phyloP scores from a whole-genome alignment of 768 basidiomycete genomes.

The Suillus variegatus region DNA sequence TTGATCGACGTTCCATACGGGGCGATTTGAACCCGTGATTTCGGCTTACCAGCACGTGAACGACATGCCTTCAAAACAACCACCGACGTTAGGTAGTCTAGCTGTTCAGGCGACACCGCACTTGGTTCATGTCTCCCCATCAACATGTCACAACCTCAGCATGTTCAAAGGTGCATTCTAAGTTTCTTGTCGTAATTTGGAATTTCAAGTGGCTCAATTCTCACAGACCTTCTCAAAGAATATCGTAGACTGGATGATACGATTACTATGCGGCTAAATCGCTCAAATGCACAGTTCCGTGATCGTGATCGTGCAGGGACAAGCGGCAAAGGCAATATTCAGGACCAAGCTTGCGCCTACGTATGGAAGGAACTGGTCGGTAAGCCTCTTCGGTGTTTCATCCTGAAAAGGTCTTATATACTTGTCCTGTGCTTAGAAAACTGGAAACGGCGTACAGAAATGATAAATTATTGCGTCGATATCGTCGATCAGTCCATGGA shows the following conservation, averaged over 20 bases:
- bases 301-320: constrained; percentile 63
- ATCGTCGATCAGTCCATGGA: constrained; percentile 66
- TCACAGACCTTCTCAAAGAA: constrained; percentile 75
- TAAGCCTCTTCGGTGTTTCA: constrained; percentile 37
- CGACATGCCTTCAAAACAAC: constrained; percentile 42
- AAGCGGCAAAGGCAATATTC: constrained; percentile 50
- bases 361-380: constrained; percentile 81
- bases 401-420: constrained; percentile 15
- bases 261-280: constrained; percentile 79
- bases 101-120: constrained; percentile 67
- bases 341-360: constrained; percentile 74
- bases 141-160: constrained; percentile 74
- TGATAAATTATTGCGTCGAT: constrained; percentile 74
- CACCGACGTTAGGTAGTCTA: constrained; percentile 62
- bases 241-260: constrained; percentile 81
- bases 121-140: constrained; percentile 68
- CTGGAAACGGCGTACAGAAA: constrained; percentile 73
- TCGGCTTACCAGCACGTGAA: constrained; percentile 30
- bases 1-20: constrained; percentile 7
- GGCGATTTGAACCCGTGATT: constrained; percentile 22
- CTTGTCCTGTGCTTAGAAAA: constrained; percentile 41
- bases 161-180: constrained; percentile 62
- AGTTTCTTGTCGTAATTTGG: constrained; percentile 9
- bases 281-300: constrained; percentile 72
- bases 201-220: constrained; percentile 17